phyloP scores from a whole-genome alignment of 805 yeast genomes.

The Saccharomycopsis sp. region DNA sequence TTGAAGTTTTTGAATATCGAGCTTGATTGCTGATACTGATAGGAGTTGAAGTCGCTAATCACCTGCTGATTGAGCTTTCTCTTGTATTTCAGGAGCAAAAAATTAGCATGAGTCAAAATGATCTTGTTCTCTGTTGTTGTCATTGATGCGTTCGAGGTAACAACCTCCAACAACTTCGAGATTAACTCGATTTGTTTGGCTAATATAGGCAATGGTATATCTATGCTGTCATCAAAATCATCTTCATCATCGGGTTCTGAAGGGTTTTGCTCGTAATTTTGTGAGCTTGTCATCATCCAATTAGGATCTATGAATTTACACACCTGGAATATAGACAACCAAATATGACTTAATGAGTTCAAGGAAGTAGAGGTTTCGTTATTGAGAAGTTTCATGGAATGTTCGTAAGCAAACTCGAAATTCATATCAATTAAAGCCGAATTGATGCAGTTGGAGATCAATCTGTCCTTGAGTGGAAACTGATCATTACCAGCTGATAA shows the following conservation, averaged over 20 bases:
- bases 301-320: constrained; percentile 32
- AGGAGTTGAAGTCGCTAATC: constrained; percentile 16
- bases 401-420: constrained; percentile 35
- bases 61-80: constrained; percentile 15
- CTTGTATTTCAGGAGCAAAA: constrained; percentile 20
- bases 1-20: constrained; percentile 19
- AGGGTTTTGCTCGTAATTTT: constrained; percentile 10
- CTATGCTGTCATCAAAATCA: constrained; percentile 9
- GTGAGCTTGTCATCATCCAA: constrained; percentile 9
- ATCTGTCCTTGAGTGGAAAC: constrained; percentile 28
- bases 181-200: constrained; percentile 35
- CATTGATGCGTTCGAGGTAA: constrained; percentile 25
- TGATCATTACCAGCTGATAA: constrained; percentile 6
- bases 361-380: constrained; percentile 16
- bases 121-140: constrained; percentile 27
- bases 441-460: constrained; percentile 38
- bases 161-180: constrained; percentile 30
- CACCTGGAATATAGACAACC: constrained; percentile 41
- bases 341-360: constrained; percentile 25
- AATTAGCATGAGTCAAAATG: constrained; percentile 26
- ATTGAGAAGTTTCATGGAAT: constrained; percentile 30
- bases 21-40: constrained; percentile 13
- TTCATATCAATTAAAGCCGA: constrained; percentile 38
- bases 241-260: constrained; percentile 8
- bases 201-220: constrained; percentile 22